Evolutionary conservation across 441 rosid genomes (phyloP).

Genomic region (Brassica hybrid): DNA sequence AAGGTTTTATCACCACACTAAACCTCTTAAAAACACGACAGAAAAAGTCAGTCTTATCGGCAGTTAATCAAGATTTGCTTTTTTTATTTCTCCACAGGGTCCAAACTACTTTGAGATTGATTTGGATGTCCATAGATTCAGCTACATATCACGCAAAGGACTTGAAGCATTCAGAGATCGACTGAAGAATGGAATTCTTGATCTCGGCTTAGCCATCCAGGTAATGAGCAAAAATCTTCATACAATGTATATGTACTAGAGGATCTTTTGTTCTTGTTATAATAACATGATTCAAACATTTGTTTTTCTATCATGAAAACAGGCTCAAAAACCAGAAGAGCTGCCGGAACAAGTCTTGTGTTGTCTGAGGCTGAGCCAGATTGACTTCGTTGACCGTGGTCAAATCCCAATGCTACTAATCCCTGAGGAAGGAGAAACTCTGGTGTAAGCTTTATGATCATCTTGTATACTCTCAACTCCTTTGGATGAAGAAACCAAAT

Average conservation of each 20-base stretch:
- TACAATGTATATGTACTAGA: background rate
- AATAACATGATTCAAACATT: slow-evolving; percentile 2
- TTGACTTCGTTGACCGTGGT: slow-evolving; percentile 73
- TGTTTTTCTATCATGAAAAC: slow-evolving; percentile 15
- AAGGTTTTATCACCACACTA: slow-evolving; percentile 44
- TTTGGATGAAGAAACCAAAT: slow-evolving; percentile 33
- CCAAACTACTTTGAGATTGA: slow-evolving; percentile 91
- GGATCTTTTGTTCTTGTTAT: slow-evolving; percentile 1
- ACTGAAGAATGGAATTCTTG: slow-evolving; percentile 70
- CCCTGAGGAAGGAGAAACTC: slow-evolving; percentile 44
- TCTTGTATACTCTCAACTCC: slow-evolving; percentile 17
- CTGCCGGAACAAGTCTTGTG: slow-evolving; percentile 84
- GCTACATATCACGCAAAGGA: slow-evolving; percentile 90
- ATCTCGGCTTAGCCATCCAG: slow-evolving; percentile 92
- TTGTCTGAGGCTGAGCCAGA: slow-evolving; percentile 80
- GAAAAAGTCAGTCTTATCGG: background rate
- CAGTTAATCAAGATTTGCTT: background rate
- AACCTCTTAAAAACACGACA: slow-evolving; percentile 17
- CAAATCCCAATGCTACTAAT: slow-evolving; percentile 68
- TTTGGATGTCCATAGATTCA: slow-evolving; percentile 89
- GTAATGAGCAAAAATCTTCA: slow-evolving; percentile 43
- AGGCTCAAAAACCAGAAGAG: slow-evolving; percentile 92
- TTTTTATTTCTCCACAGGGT: slow-evolving; percentile 56
- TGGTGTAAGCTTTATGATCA: slow-evolving; percentile 18
- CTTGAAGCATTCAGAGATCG: slow-evolving; percentile 88